Evolutionary conservation across 176 grass and related monocot species (phyloP).

Genomic region (Thalia dealbata): DNA sequence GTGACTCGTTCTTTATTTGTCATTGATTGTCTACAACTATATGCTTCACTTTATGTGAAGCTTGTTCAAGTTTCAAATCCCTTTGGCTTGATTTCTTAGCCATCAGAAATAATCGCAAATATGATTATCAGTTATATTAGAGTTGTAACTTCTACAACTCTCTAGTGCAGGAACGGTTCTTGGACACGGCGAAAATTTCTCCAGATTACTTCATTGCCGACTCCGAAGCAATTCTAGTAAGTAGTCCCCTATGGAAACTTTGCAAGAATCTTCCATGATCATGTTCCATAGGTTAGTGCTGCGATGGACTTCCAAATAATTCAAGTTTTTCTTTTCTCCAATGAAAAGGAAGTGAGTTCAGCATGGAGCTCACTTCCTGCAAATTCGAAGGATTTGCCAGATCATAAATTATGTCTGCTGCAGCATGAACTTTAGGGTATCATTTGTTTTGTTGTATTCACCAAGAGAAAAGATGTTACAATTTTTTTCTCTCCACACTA

Average conservation of each 20-base stretch:
- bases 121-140: not conserved
- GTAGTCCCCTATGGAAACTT: not conserved
- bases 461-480: not conserved
- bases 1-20: too few species aligned
- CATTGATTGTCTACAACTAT: slow-evolving; percentile 14
- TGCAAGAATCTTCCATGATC: not conserved
- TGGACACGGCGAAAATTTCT: slow-evolving; percentile 84
- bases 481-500: not conserved
- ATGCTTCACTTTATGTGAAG: not conserved
- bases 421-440: not conserved
- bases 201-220: slow-evolving; percentile 96
- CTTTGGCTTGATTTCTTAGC: not conserved
- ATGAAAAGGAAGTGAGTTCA: too few species aligned
- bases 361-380: too few species aligned
- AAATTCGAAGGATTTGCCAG: not conserved
- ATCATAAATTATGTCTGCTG: not conserved
- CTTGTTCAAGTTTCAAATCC: not conserved
- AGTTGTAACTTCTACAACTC: slow-evolving; percentile 13
- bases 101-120: not conserved
- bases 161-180: slow-evolving; percentile 68
- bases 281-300: not conserved
- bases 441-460: not conserved
- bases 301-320: not conserved
- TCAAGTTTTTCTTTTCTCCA: too few species aligned
- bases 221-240: slow-evolving; percentile 75